Evolutionary conservation across 257 asterid species (phyloP).

Genomic region (Solanum chilense): DNA sequence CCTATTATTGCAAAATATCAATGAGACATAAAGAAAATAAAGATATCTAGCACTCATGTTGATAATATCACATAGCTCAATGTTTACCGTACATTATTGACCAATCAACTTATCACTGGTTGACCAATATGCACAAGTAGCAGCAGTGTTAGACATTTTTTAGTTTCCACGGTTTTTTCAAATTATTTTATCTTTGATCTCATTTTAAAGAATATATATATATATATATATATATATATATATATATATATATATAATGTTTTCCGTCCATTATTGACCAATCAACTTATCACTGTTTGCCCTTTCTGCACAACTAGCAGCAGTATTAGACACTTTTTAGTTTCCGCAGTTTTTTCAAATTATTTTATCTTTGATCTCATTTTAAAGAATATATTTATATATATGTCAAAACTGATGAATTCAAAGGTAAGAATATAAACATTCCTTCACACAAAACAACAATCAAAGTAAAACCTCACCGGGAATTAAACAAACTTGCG

Average conservation of each 20-base stretch:
- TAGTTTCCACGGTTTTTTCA: neutral
- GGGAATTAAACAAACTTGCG: constrained; percentile 7
- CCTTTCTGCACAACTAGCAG: no score
- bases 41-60: constrained; percentile 33
- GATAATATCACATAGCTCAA: constrained; percentile 79
- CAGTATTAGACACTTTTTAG: no score
- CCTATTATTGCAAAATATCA: constrained; percentile 12
- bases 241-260: no score
- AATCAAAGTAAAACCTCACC: neutral
- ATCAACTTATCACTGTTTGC: no score
- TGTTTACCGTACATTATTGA: constrained; percentile 92
- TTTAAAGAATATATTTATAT: no score
- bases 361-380: no score
- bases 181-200: no score
- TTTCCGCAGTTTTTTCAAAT: no score
- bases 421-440: neutral
- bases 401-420: neutral
- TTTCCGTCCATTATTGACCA: no score
- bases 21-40: neutral
- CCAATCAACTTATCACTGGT: constrained; percentile 82
- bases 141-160: constrained; percentile 68
- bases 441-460: neutral
- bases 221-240: no score
- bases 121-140: constrained; percentile 86
- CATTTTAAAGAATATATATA: no score